Base-by-base conservation (phyloP, 139 green algal species). In the Chlorella sp. region DNA sequence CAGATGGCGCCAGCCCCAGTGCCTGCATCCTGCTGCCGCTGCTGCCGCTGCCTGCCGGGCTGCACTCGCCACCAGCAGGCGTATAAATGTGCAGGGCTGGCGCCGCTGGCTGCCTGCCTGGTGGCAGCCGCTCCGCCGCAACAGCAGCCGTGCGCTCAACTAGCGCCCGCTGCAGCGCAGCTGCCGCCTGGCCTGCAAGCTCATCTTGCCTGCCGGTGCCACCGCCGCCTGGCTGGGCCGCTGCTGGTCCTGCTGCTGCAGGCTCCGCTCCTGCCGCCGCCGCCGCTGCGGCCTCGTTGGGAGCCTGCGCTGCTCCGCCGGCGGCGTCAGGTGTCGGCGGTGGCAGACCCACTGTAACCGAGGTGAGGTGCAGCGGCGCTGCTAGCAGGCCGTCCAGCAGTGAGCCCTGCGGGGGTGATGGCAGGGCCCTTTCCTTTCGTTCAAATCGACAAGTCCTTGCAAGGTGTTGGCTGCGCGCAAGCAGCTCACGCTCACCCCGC, bases 331-430 rank as follows among this genome's bases (percentile, higher is more conserved):
- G 34, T 41, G 80, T 34, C 7, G 76, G 36, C 17, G 11, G 76
- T 38, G 78, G 85, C 13, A 83, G 56, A 26, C 80, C 79, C 34
- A 96, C 78, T 0, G 86, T 86, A 51, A 98, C 22, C 5, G 76
- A 72, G 46, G 68, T 14, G 28, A 97, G 75, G 73, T 83, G 81
- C n/a, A 99, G 82, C 1, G 96, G 95, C 9, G 60, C 68, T 3
- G 43, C 64, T 68, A 98, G 81, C 13, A 96, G 34, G 19, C 70
- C 48, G 3, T 82, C 84, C 65, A 98, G 89, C 73, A 97, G 91
- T 2, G 80, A 83, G 28, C 94, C 94, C 89, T 95, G 79, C 65
- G 65, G 30, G 51, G 51, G 51, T 26, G 60, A 20, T 8, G 60
- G 58, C 58, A 65, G 58, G 9, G 6, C 9, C 3, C 58, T 14